A percentile compares a stretch with the other conserved stretches of the same genome.
Evolutionary conservation across 805 yeast species (phyloP).

Genomic region (Candida khao-thaluensis): DNA sequence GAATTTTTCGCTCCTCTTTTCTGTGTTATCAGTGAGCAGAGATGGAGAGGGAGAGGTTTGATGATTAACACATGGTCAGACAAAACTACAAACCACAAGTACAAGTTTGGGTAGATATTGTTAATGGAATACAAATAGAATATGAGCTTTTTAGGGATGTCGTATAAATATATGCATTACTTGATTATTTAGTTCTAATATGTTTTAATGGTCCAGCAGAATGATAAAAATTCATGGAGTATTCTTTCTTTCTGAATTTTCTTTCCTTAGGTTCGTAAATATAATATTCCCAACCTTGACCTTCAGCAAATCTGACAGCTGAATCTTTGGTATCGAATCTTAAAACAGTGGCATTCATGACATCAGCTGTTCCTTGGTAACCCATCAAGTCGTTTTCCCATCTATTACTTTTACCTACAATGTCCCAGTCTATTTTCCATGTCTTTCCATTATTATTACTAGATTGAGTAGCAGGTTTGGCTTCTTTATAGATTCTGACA

Average conservation of each 20-base stretch:
- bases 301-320: constrained; percentile 74
- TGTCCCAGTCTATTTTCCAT: constrained; percentile 87
- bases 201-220: constrained; percentile 70
- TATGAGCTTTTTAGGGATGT: background rate
- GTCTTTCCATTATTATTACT: constrained; percentile 51
- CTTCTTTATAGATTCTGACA: constrained; percentile 73
- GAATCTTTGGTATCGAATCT: constrained; percentile 73
- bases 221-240: constrained; percentile 70
- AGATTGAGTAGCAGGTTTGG: constrained; percentile 81
- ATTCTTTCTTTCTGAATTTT: constrained; percentile 71
- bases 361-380: constrained; percentile 75
- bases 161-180: constrained; percentile 3
- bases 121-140: too few species aligned
- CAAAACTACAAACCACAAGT: too few species aligned
- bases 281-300: constrained; percentile 84
- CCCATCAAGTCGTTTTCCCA: constrained; percentile 93
- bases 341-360: constrained; percentile 76
- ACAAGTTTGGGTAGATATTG: too few species aligned
- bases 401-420: constrained; percentile 69
- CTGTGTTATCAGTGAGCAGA: constrained; percentile 8
- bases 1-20: constrained; percentile 8
- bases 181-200: constrained; percentile 72
- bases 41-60: too few species aligned
- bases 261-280: constrained; percentile 79
- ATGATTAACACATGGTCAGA: too few species aligned